A percentile compares a stretch with the other conserved stretches of the same genome.
Conservation (phyloP, 1,284 basidiomycete species). For the Hemileia vastatrix region DNA sequence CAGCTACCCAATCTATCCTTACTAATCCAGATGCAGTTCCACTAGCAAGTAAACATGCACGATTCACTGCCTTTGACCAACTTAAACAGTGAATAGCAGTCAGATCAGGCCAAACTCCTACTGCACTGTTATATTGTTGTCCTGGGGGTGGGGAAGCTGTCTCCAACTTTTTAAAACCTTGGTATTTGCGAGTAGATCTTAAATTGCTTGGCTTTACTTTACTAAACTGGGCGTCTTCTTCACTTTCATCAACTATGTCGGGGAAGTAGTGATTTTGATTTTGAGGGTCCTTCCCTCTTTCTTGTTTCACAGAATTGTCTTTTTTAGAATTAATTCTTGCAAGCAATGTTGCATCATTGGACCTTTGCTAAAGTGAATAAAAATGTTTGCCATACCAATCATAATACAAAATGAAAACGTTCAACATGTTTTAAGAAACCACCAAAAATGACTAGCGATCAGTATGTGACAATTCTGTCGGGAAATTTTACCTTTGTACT, state of each 20-base stretch:
- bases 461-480: neutral
- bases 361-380: slow-evolving; percentile 10
- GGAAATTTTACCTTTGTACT: slow-evolving; percentile 19
- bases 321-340: neutral
- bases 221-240: no score
- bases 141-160: slow-evolving; percentile 45
- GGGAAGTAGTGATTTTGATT: no score
- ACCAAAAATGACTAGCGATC: neutral
- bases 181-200: slow-evolving; percentile 27
- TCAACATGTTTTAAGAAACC: no score
- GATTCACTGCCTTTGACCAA: slow-evolving; percentile 68
- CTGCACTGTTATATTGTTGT: slow-evolving; percentile 33
- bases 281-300: no score
- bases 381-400: neutral
- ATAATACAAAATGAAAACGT: neutral
- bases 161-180: slow-evolving; percentile 38
- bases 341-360: slow-evolving; percentile 10
- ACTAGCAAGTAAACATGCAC: slow-evolving; percentile 61
- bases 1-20: slow-evolving; percentile 56
- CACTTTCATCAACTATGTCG: slow-evolving; percentile 41
- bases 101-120: slow-evolving; percentile 56
- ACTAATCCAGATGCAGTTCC: slow-evolving; percentile 73
- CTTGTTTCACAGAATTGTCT: no score
- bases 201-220: no score
- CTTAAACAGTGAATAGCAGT: slow-evolving; percentile 62